phyloP scores from a whole-genome alignment of 2,329 filamentous ascomycete species.

The Exophiala bonariae region DNA sequence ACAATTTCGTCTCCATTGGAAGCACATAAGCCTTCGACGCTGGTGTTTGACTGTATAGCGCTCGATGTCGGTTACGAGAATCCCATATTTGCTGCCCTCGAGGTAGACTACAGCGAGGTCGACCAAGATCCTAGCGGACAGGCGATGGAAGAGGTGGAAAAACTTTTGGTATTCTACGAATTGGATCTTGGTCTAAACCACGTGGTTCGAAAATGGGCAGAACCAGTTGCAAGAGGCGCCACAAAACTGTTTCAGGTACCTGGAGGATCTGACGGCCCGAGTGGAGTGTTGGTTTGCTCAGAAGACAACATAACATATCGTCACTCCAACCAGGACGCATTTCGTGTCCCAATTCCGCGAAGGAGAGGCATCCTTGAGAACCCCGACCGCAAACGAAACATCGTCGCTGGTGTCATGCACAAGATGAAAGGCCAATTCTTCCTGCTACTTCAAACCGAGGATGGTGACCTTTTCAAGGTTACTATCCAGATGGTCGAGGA shows the following conservation, averaged over 20 bases:
- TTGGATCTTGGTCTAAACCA: slow-evolving; percentile 95
- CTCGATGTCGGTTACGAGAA: slow-evolving; percentile 97
- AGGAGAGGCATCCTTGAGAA: slow-evolving; percentile 87
- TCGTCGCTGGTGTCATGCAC: slow-evolving; percentile 93
- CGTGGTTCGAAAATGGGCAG: slow-evolving; percentile 94
- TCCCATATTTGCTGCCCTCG: slow-evolving; percentile 90
- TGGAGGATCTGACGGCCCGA: slow-evolving; percentile 88
- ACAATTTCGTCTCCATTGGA: slow-evolving; percentile 97
- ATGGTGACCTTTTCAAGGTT: slow-evolving; percentile 97
- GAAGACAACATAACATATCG: slow-evolving; percentile 95
- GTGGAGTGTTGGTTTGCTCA: slow-evolving; percentile 90
- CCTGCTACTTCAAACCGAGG: slow-evolving; percentile 91
- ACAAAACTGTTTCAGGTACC: slow-evolving; percentile 93
- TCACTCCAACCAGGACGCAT: slow-evolving; percentile 91
- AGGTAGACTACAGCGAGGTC: slow-evolving; percentile 87
- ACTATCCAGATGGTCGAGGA: slow-evolving; percentile 89
- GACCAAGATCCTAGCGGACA: slow-evolving; percentile 89
- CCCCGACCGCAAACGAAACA: slow-evolving; percentile 81
- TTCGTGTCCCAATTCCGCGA: slow-evolving; percentile 85
- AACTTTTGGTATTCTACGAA: slow-evolving; percentile 94
- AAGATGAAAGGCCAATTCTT: slow-evolving; percentile 97
- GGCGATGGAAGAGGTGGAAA: slow-evolving; percentile 79
- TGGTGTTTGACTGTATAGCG: slow-evolving; percentile 84
- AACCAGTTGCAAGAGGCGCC: slow-evolving; percentile 85
- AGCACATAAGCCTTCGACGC: slow-evolving; percentile 86